These are phyloP conservation scores for Metschnikowia picachoensis DNA, from an alignment of 805 yeast genomes.

Conservation along the genomic window DNA sequence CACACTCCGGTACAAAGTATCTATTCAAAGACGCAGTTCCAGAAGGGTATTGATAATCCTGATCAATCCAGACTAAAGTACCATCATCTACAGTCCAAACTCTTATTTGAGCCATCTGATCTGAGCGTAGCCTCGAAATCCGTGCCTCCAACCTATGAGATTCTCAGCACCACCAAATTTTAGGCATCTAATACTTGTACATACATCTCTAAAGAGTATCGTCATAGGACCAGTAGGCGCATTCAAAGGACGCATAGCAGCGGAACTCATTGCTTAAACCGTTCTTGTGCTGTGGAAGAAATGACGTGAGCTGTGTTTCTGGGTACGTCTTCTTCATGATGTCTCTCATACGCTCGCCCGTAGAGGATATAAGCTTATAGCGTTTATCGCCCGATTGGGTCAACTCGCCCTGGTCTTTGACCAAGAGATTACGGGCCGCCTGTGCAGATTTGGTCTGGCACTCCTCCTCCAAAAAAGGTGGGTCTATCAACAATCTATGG, in stretches of 20 bases:
- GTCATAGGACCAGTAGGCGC: slow-evolving; percentile 60
- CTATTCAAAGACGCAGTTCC: too few relatives aligned
- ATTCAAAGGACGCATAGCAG: slow-evolving; percentile 78
- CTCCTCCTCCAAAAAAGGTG: slow-evolving; percentile 79
- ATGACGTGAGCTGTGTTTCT: slow-evolving; percentile 58
- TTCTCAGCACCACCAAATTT: too few relatives aligned
- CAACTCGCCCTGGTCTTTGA: slow-evolving; percentile 32
- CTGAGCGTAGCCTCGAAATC: too few relatives aligned
- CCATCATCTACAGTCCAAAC: too few relatives aligned
- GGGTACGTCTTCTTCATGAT: slow-evolving; percentile 62
- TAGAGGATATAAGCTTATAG: slow-evolving; percentile 64
- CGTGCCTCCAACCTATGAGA: too few relatives aligned
- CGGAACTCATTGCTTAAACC: slow-evolving; percentile 85
- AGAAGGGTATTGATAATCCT: too few relatives aligned
- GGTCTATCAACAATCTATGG: slow-evolving; percentile 75
- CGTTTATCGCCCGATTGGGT: slow-evolving; percentile 39
- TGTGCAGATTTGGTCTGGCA: slow-evolving; percentile 65
- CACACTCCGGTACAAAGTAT: too few relatives aligned
- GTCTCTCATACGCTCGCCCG: slow-evolving; percentile 83
- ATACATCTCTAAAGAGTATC: slow-evolving; percentile 7
- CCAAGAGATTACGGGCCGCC: slow-evolving; percentile 56
- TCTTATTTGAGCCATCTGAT: too few relatives aligned
- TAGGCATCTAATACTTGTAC: too few relatives aligned
- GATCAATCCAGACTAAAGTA: too few relatives aligned
- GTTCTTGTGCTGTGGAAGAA: slow-evolving; percentile 75